These are phyloP conservation scores for Gracilaria caudata DNA, from an alignment of 23 red algal genomes.

Conservation along the genomic window DNA sequence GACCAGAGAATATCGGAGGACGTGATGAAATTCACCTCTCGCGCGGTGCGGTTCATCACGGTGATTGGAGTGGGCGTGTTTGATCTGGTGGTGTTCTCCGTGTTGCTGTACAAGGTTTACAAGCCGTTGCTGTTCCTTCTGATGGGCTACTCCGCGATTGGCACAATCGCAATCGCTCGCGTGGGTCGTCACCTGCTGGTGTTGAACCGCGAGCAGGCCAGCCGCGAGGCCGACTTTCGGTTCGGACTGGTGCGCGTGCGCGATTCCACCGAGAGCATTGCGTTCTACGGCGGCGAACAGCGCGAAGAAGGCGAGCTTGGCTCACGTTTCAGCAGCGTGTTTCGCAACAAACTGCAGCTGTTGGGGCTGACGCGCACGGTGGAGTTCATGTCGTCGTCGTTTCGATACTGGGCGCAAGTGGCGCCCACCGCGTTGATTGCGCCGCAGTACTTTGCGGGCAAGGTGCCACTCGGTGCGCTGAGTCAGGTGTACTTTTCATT, in stretches of 20 bases:
- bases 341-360: constrained; percentile 76
- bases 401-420: constrained; percentile 85
- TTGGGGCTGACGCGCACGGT: constrained; percentile 79
- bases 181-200: constrained; percentile 72
- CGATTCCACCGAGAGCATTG: constrained; percentile 91
- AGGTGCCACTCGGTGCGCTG: constrained; percentile 77
- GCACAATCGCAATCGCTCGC: constrained; percentile 67
- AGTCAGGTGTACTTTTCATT: constrained; percentile 94
- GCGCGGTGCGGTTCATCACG: constrained; percentile 83
- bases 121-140: constrained; percentile 75
- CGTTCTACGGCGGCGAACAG: constrained; percentile 93
- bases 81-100: constrained; percentile 86
- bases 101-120: constrained; percentile 89
- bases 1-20: constrained; percentile 97
- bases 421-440: constrained; percentile 79
- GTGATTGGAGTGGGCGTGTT: constrained; percentile 81
- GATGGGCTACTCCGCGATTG: constrained; percentile 72
- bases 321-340: constrained; percentile 46
- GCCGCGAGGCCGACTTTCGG: constrained; percentile 81
- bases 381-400: constrained; percentile 72
- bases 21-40: constrained; percentile 83
- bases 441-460: constrained; percentile 82
- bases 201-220: constrained; percentile 75
- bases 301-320: constrained; percentile 61
- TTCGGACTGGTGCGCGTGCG: constrained; percentile 84